Evolutionary conservation across 805 yeast species (phyloP).

Genomic region (Saturnispora silvae): DNA sequence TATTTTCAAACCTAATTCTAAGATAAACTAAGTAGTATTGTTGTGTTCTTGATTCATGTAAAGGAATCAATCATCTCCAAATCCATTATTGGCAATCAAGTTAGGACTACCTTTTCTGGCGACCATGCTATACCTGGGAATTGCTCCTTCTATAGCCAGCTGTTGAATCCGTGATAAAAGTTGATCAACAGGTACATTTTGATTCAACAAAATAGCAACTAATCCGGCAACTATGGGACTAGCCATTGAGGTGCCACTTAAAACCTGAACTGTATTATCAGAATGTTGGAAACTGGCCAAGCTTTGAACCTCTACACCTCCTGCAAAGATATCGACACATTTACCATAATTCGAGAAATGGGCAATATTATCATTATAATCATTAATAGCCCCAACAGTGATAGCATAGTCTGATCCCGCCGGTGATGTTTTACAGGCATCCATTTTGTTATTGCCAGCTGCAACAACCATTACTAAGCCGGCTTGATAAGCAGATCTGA

Average conservation of each 20-base stretch:
- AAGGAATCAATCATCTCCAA: no score
- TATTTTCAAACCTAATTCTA: no score
- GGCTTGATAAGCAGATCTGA: slow-evolving; percentile 59
- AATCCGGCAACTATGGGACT: slow-evolving; percentile 66
- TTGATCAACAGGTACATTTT: slow-evolving; percentile 35
- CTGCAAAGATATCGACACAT: slow-evolving; percentile 82
- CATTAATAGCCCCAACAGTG: slow-evolving; percentile 86
- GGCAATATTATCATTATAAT: slow-evolving; percentile 57
- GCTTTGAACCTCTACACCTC: slow-evolving; percentile 63
- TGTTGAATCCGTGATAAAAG: slow-evolving; percentile 34
- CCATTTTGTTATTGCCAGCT: slow-evolving; percentile 72
- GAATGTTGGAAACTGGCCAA: slow-evolving; percentile 22
- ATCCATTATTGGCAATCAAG: slow-evolving; percentile 31
- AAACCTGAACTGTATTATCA: slow-evolving; percentile 21
- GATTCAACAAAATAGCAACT: slow-evolving; percentile 42
- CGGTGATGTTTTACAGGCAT: slow-evolving; percentile 82
- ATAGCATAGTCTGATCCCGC: slow-evolving; percentile 65
- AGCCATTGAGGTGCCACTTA: slow-evolving; percentile 79
- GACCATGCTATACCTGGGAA: slow-evolving; percentile 35
- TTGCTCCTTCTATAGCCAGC: slow-evolving; percentile 35
- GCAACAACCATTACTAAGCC: slow-evolving; percentile 72
- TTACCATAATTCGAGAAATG: slow-evolving; percentile 83
- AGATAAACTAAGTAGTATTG: no score
- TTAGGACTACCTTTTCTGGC: slow-evolving; percentile 52
- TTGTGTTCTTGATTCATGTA: no score